A percentile compares a stretch with the other conserved stretches of the same genome.
Evolutionary conservation across 345 rosid species (phyloP).

Genomic region (Salix purpurea): DNA sequence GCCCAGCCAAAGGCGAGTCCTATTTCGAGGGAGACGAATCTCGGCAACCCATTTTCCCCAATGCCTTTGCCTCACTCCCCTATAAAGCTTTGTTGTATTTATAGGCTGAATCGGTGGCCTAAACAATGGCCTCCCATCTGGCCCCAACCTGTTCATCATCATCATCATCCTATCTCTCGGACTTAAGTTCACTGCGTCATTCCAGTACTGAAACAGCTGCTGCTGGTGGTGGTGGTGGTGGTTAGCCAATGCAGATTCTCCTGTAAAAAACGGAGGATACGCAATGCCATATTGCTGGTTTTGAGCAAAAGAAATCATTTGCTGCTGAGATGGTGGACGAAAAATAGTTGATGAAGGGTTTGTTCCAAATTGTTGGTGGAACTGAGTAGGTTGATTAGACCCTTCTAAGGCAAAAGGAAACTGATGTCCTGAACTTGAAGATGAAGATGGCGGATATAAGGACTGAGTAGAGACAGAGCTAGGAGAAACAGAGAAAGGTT

Average conservation of each 20-base stretch:
- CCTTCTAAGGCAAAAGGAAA: constrained; percentile 57
- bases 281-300: constrained; percentile 30
- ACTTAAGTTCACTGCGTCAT: constrained; percentile 55
- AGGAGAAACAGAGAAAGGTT: constrained; percentile 19
- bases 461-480: constrained; percentile 1
- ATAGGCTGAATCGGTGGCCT: constrained; percentile 64
- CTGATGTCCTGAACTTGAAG: constrained; percentile 28
- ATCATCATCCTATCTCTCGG: constrained; percentile 74
- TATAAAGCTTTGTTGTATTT: constrained; percentile 70
- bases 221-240: constrained; percentile 35
- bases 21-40: constrained; percentile 86
- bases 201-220: constrained; percentile 60
- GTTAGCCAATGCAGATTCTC: constrained; percentile 30
- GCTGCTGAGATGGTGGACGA: constrained; percentile 35
- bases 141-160: constrained; percentile 70
- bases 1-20: constrained; percentile 94
- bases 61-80: constrained; percentile 92
- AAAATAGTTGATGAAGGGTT: constrained; percentile 20
- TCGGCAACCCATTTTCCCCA: constrained; percentile 99
- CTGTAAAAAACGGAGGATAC: constrained; percentile 31
- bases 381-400: constrained; percentile 31
- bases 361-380: constrained; percentile 37
- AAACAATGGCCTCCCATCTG: constrained; percentile 48
- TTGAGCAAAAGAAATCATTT: constrained; percentile 74
- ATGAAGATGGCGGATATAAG: constrained; percentile 9